phyloP scores from a whole-genome alignment of 2,329 filamentous ascomycete genomes.

The Fusarium cyanostomum region DNA sequence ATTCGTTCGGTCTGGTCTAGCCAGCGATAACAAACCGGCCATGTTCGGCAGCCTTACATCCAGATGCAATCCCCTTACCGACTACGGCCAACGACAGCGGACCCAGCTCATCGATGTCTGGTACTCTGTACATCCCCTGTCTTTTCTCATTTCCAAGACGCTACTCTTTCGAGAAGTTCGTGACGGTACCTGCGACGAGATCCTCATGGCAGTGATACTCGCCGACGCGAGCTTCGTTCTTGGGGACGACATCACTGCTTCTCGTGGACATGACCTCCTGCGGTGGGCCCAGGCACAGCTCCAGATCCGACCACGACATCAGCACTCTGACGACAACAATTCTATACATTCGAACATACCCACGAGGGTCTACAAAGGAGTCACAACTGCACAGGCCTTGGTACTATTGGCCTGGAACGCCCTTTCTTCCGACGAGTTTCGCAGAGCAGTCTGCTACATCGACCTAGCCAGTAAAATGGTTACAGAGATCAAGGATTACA shows the following conservation, averaged over 20 bases:
- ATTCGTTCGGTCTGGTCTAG: conserved; percentile 44
- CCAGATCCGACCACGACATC: conserved; percentile 39
- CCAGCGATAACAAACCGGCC: conserved; percentile 40
- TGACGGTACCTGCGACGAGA: conserved; percentile 51
- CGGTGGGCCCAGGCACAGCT: conserved; percentile 49
- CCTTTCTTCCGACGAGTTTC: conserved; percentile 45
- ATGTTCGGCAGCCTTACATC: conserved; percentile 46
- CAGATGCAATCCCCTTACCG: conserved; percentile 41
- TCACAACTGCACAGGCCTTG: conserved; percentile 48
- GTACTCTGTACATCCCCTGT: conserved; percentile 53
- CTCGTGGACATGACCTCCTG: conserved; percentile 46
- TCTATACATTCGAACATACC: conserved; percentile 42
- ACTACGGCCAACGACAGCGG: conserved; percentile 46
- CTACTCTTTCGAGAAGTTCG: conserved; percentile 51
- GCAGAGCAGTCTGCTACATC: conserved; percentile 49
- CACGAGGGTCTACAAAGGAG: conserved; percentile 47
- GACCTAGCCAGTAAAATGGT: conserved; percentile 47
- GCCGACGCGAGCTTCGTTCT: conserved; percentile 51
- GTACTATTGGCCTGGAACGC: conserved; percentile 51
- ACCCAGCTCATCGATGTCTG: conserved; percentile 53
- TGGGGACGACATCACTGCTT: conserved; percentile 41
- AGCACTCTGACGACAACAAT: conserved; percentile 30
- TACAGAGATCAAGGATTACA: conserved; percentile 46
- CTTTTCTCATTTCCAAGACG: conserved; percentile 54
- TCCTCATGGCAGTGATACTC: conserved; percentile 51